Evolutionary conservation across 2,329 filamentous ascomycete genomes (phyloP), one percentile per base, ranked within the genome.

Genomic region (Arthroderma sp.): DNA sequence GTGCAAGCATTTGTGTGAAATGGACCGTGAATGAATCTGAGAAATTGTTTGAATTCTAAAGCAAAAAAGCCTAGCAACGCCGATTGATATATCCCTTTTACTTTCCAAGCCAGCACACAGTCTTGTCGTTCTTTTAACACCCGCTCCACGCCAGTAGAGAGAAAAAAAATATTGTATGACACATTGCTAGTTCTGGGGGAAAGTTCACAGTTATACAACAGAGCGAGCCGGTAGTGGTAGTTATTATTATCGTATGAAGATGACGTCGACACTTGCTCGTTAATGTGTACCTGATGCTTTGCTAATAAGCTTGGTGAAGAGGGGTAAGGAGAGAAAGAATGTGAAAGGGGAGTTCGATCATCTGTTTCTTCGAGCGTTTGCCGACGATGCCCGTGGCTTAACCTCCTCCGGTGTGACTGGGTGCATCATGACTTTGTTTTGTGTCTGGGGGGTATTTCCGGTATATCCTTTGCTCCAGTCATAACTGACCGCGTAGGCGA

Each of bases 391-490:
- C 61, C 76, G 70, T 33, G 79, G 80, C 65, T 81, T 83, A 53
- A 82, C 81, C 66, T 85, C 82, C 52, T 84, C 82, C n/a, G 76
- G 77, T 33, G 74, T 75, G 11, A 94, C 82, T 1, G 87, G 84
- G 69, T 94, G 88, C 69, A 95, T 78, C 84, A 90, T 90, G 56
- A 93, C 84, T 76, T 93, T 93, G 71, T 82, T 87, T 7, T 87
- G 82, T 21, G 67, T 66, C 56, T 79, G 80, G 58, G 83, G 83
- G 25, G 78, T 93, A 74, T 97, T 97, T 63, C 79, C 82, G 62
- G 87, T 82, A 75, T 91, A 96, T 15, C 93, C 93, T 77, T 98
- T 97, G 75, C 87, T 90, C 93, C 93, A 98, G 75, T 98, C 93
- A 71, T 98, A 98, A 70, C 89, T 90, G 52, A 96, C 82, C 25